A percentile compares a stretch with the other conserved stretches of the same genome.
phyloP scores from a whole-genome alignment of 306 rosid species.

The Acmispon strigosus region DNA sequence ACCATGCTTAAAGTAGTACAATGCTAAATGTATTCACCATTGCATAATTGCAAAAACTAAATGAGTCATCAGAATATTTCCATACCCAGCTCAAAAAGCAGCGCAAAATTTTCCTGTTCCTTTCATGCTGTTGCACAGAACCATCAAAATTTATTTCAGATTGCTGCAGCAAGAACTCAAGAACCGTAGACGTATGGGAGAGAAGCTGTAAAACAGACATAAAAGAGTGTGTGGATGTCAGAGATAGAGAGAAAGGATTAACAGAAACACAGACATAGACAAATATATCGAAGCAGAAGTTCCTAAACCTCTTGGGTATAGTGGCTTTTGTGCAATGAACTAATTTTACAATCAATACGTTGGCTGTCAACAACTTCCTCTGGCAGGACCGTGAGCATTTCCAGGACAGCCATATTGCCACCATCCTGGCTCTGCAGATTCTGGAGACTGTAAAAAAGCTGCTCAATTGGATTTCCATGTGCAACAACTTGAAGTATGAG shows the following conservation, averaged over 20 bases:
- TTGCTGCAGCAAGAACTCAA: slow-evolving; percentile 79
- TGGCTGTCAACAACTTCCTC: slow-evolving; percentile 83
- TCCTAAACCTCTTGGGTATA: slow-evolving; percentile 74
- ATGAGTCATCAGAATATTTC: slow-evolving; percentile 2
- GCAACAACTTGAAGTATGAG: slow-evolving; percentile 73
- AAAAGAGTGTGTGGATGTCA: slow-evolving; percentile 2
- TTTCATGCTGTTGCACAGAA: slow-evolving; percentile 59
- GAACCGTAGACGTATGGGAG: slow-evolving; percentile 72
- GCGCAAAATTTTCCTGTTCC: slow-evolving; percentile 78
- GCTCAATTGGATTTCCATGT: slow-evolving; percentile 82
- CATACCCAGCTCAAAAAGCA: slow-evolving; percentile 98
- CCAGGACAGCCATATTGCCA: slow-evolving; percentile 80
- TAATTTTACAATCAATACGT: slow-evolving; percentile 46
- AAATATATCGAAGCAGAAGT: slow-evolving; percentile 17
- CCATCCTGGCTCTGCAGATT: slow-evolving; percentile 65
- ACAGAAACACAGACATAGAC: background rate
- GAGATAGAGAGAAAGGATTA: background rate
- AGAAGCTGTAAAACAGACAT: slow-evolving; percentile 56
- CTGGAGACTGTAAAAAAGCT: slow-evolving; percentile 88
- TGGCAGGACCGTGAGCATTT: slow-evolving; percentile 93
- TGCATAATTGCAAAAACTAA: background rate
- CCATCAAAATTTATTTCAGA: slow-evolving; percentile 61
- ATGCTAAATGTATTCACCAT: background rate
- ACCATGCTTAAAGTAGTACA: background rate
- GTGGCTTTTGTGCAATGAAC: slow-evolving; percentile 54